phyloP scores from a whole-genome alignment of 1,284 basidiomycete species.

The Mrakiaceae sp. region DNA sequence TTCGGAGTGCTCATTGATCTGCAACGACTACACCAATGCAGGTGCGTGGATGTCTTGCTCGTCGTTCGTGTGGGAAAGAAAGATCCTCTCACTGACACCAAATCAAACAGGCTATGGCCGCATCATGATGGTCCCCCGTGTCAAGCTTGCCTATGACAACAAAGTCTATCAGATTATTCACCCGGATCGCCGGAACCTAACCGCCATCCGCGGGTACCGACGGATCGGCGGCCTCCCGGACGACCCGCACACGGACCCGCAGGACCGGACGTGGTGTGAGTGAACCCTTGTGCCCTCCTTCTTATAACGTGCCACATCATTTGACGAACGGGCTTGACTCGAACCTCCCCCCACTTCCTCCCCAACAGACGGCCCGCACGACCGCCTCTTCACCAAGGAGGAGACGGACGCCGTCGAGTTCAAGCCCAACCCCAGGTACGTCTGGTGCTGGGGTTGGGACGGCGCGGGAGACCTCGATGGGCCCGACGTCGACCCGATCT shows the following conservation, averaged over 20 bases:
- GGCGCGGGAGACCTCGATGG: conserved; percentile 91
- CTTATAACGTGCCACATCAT: not conserved
- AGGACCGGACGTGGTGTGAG: conserved; percentile 78
- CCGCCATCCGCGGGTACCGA: conserved; percentile 81
- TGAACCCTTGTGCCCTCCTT: not conserved
- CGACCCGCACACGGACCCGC: conserved; percentile 84
- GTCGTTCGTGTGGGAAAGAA: not conserved
- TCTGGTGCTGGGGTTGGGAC: conserved; percentile 99
- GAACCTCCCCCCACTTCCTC: not conserved
- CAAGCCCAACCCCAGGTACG: conserved; percentile 67
- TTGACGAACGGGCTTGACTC: not conserved
- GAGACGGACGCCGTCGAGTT: conserved; percentile 68
- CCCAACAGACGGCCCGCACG: conserved; percentile 58
- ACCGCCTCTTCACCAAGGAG: conserved; percentile 76
- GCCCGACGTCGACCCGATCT: conserved; percentile 83
- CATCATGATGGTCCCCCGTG: conserved; percentile 90
- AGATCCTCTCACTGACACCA: too few species aligned
- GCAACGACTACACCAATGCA: conserved; percentile 47
- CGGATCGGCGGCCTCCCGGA: conserved; percentile 84
- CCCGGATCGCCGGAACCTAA: conserved; percentile 72
- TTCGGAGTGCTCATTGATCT: conserved; percentile 84
- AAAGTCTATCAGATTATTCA: conserved; percentile 89
- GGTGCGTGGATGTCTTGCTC: conserved; percentile 1
- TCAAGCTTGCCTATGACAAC: conserved; percentile 86
- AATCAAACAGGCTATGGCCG: conserved; percentile 63